A percentile compares a stretch with the other conserved stretches of the same genome.
Evolutionary conservation across 2,329 filamentous ascomycete genomes (phyloP).

Genomic region (Alternaria hordeiaustralica): DNA sequence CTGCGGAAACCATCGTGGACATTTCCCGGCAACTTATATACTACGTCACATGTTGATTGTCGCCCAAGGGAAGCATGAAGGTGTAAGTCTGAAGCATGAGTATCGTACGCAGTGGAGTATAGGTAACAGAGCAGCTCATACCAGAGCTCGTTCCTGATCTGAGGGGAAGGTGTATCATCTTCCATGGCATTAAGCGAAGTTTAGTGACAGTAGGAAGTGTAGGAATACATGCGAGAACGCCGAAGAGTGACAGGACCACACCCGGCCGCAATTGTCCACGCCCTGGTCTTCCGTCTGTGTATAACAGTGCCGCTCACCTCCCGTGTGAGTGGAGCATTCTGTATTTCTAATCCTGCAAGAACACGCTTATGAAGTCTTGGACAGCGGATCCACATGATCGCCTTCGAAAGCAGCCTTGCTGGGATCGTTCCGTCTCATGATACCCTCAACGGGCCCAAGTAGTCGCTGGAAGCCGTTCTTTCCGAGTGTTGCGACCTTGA

Average conservation of each 20-base stretch:
- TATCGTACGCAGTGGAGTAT: slow-evolving; percentile 41
- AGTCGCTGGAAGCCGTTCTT: slow-evolving; percentile 95
- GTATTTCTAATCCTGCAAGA: neutral
- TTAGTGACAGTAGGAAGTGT: slow-evolving; percentile 50
- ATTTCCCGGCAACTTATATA: neutral
- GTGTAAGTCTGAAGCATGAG: slow-evolving; percentile 18
- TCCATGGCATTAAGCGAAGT: slow-evolving; percentile 30
- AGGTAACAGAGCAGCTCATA: slow-evolving; percentile 32
- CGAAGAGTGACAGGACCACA: slow-evolving; percentile 14
- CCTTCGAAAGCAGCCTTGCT: slow-evolving; percentile 49
- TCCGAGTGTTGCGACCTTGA: slow-evolving; percentile 90
- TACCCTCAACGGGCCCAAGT: slow-evolving; percentile 89
- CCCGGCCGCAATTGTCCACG: slow-evolving; percentile 1
- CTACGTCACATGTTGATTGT: neutral
- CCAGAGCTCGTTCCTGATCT: slow-evolving; percentile 23
- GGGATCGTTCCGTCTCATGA: slow-evolving; percentile 81
- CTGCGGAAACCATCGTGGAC: neutral
- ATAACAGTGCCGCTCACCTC: neutral
- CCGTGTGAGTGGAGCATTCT: neutral
- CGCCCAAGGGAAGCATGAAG: neutral
- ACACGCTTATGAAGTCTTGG: slow-evolving; percentile 28
- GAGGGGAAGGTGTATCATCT: slow-evolving; percentile 17
- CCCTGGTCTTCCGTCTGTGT: neutral
- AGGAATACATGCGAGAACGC: slow-evolving; percentile 46
- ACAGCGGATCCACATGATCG: slow-evolving; percentile 68